Percentiles rank a stretch among this genome's conserved stretches.
These are phyloP conservation scores for Fusarium brevicatenulatum DNA, from an alignment of 2,329 filamentous ascomycete genomes.

Conservation along the genomic window DNA sequence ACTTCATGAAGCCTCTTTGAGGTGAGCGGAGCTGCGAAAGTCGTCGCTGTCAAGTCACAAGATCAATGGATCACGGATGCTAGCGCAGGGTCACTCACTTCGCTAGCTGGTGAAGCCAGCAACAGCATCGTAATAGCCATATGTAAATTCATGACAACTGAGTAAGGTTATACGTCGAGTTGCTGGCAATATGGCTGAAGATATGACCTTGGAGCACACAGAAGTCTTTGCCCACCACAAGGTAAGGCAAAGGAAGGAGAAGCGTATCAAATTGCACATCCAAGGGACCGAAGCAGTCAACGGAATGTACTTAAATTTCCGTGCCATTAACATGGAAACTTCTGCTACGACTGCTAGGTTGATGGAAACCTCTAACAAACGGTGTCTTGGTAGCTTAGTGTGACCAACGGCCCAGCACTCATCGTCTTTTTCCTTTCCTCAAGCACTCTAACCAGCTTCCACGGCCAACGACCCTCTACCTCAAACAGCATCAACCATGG, in stretches of 20 bases:
- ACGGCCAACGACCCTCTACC: neutral
- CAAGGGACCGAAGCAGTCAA: neutral
- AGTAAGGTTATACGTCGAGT: fast-evolving
- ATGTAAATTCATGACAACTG: neutral
- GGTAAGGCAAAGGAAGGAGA: neutral
- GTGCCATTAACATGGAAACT: neutral
- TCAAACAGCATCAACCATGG: neutral
- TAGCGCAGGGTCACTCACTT: neutral
- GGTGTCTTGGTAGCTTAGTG: too few relatives aligned
- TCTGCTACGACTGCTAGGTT: too few relatives aligned
- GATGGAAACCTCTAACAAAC: too few relatives aligned
- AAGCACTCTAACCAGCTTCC: neutral
- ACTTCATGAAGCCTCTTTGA: neutral
- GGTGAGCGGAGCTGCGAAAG: neutral
- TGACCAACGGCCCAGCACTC: too few relatives aligned
- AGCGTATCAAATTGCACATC: neutral
- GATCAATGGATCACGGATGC: neutral
- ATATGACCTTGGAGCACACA: fast-evolving
- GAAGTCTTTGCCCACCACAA: neutral
- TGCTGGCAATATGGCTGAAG: neutral
- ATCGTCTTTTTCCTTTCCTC: too few relatives aligned
- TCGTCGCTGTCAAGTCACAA: neutral
- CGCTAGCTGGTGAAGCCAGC: neutral
- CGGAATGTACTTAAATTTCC: fast-evolving
- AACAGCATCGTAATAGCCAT: neutral